These are phyloP conservation scores for Paecilomyces sp. DNA, from an alignment of 2,329 filamentous ascomycete genomes.

Conservation along the genomic window DNA sequence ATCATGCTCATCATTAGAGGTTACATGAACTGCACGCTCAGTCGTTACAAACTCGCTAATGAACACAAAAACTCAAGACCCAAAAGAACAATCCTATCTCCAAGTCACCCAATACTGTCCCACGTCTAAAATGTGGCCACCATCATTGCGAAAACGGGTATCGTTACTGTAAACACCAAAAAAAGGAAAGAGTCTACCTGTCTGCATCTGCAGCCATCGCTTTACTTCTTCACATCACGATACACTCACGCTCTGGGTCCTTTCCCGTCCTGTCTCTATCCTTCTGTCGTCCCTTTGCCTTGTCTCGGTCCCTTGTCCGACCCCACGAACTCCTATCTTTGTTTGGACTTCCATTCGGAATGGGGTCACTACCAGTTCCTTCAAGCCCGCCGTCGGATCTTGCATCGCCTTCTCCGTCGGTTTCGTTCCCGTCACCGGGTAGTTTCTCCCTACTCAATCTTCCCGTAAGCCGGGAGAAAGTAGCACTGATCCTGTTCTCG, in stretches of 20 bases:
- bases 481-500: slow-evolving; percentile 27
- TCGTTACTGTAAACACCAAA: neutral
- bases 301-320: slow-evolving; percentile 7
- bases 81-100: too few relatives aligned
- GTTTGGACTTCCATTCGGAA: slow-evolving; percentile 1
- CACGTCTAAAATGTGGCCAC: neutral
- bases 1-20: neutral
- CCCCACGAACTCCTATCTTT: neutral
- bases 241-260: slow-evolving; percentile 37
- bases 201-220: neutral
- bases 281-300: slow-evolving; percentile 13
- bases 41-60: neutral
- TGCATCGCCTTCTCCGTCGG: slow-evolving; percentile 20
- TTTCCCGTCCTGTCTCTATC: slow-evolving; percentile 24
- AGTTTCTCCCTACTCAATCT: slow-evolving; percentile 24
- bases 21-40: neutral
- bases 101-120: too few relatives aligned
- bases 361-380: neutral
- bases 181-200: neutral
- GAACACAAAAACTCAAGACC: too few relatives aligned
- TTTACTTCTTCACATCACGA: slow-evolving; percentile 27
- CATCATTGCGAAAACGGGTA: neutral
- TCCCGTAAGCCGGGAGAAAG: slow-evolving; percentile 27
- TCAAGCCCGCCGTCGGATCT: slow-evolving; percentile 6
- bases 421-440: slow-evolving; percentile 16